Conservation (phyloP, 2,329 filamentous ascomycete species). For the Stagonosporopsis cucurbitacearum region DNA sequence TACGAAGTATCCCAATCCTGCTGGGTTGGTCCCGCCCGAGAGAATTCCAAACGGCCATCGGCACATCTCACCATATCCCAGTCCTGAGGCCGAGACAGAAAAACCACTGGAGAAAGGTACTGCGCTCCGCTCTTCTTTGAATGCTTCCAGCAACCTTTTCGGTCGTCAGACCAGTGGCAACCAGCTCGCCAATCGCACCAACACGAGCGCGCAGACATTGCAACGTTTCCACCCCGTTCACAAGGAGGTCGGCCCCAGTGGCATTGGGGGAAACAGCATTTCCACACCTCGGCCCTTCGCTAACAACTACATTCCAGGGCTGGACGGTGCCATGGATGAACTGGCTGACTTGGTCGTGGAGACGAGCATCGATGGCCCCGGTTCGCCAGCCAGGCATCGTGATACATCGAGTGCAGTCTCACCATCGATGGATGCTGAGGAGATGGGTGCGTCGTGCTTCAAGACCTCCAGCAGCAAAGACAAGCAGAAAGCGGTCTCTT, state of each 20-base stretch:
- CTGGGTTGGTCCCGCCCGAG: slow-evolving; percentile 22
- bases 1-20: slow-evolving; percentile 20
- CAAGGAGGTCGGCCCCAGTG: slow-evolving; percentile 30
- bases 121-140: slow-evolving; percentile 18
- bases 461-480: slow-evolving; percentile 36
- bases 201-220: slow-evolving; percentile 30
- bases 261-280: slow-evolving; percentile 12
- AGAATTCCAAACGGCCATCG: slow-evolving; percentile 17
- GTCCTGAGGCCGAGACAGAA: slow-evolving; percentile 19
- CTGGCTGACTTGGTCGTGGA: slow-evolving; percentile 39
- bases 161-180: slow-evolving; percentile 36
- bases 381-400: slow-evolving; percentile 13
- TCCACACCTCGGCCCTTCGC: slow-evolving; percentile 27
- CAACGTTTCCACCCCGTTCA: slow-evolving; percentile 35
- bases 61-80: slow-evolving; percentile 11
- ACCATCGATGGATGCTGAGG: slow-evolving; percentile 22
- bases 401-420: slow-evolving; percentile 4
- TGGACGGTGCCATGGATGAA: slow-evolving; percentile 51
- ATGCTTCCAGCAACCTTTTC: slow-evolving; percentile 15
- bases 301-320: slow-evolving; percentile 39
- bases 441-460: slow-evolving; percentile 42
- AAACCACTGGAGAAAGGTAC: slow-evolving; percentile 29
- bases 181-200: slow-evolving; percentile 30
- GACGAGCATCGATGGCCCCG: slow-evolving; percentile 22
- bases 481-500: slow-evolving; percentile 39